Base-by-base conservation (phyloP, 2,329 filamentous ascomycete species). In the Ophiostoma himal-ulmi region DNA sequence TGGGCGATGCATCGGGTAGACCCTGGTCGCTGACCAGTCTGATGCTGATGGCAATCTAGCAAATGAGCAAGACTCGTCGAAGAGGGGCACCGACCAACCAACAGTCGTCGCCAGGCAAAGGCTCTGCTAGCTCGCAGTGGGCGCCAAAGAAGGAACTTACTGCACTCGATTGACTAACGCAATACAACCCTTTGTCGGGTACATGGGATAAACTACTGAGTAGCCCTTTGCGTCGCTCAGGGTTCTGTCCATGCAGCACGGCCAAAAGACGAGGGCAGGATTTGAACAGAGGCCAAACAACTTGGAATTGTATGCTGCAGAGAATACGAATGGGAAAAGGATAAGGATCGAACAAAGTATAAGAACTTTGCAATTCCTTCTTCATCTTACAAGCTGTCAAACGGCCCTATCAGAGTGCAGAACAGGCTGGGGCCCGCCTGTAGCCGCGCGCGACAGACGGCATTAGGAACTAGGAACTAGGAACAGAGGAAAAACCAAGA, bases 381-480 rank as follows among this genome's bases (percentile, higher is more conserved):
- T n/a, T 34, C 26, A 62, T 62, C 52, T 57, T 34, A 62, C 26
- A 62, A 3, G 22, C 57, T 17, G 57, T 39, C 14, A 3, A 5
- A 5, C 37, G 34, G 57, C 54, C 68, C 68, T 69, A 69, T 69
- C 57, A 52, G 57, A 48, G 20, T 17, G 57, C 68, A 30, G 68
- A 7, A 68, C 14, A 14, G 34, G 30, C 48, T 22, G 67, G 67
- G 67, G 7, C 67, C 39, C 39, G 11, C 17, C 54, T 52, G 57
- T 69, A 69, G 68, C 68, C 68, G 68, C 68, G 68, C 68, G 68
- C 68, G 68, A 65, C 60, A 68, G n/a, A 37, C 5, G 30, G 30
- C 60, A 30, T 30, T 64, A 34, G 57, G 26, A 13, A 62, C 57
- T 64, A 34, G 57, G 26, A 13, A 62, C 57, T 62, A 62, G 30